Conservation (phyloP, 768 basidiomycete genomes). For the Leccinellum albellum region DNA sequence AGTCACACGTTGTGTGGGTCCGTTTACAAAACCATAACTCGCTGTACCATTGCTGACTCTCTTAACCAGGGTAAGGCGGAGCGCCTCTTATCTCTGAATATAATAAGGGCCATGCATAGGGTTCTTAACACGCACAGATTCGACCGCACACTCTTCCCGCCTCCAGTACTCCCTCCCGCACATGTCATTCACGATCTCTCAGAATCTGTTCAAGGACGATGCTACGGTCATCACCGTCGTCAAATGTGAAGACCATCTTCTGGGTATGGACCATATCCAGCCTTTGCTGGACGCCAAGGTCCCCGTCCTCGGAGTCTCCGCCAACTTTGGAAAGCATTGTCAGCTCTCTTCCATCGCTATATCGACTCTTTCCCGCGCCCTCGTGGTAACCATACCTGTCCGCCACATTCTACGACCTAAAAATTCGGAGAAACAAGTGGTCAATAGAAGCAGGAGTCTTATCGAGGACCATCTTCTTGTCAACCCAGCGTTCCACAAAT, state of each 20-base stretch:
- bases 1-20: background rate
- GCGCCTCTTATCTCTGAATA: background rate
- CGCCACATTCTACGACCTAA: conserved; percentile 7
- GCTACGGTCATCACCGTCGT: conserved; percentile 28
- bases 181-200: conserved; percentile 4
- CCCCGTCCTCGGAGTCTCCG: conserved; percentile 39
- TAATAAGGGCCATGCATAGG: background rate
- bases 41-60: background rate
- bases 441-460: conserved; percentile 14
- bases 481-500: conserved; percentile 28
- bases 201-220: background rate
- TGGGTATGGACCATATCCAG: conserved; percentile 23
- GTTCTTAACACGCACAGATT: background rate
- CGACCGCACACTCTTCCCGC: background rate
- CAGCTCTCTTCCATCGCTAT: conserved; percentile 38
- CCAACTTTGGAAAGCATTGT: conserved; percentile 36
- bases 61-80: background rate
- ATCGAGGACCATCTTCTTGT: conserved; percentile 34
- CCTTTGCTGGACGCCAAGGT: conserved; percentile 28
- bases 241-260: conserved; percentile 22
- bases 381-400: conserved; percentile 33
- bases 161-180: background rate
- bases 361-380: conserved; percentile 31
- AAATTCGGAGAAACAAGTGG: background rate
- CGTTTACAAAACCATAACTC: background rate